Evolutionary conservation across 129 eudicot genomes (phyloP), one percentile per base, ranked within the genome.

Genomic region (Chrysanthemum seticuspe): DNA sequence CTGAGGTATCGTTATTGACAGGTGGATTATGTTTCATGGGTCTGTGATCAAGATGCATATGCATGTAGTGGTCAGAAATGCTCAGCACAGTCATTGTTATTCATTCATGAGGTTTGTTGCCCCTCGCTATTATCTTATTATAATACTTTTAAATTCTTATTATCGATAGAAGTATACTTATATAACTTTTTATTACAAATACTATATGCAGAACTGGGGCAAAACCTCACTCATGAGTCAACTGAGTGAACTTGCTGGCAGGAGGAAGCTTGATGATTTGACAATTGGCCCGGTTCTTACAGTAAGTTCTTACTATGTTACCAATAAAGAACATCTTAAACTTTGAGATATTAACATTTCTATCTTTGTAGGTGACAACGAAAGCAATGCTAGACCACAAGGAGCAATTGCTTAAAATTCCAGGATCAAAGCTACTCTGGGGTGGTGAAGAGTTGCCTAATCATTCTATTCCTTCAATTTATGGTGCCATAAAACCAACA

Each of bases 21-120:
- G 98, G 96, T 84, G 67, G 98, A 92, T 68, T 92, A 92, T 69
- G 89, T 89, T 51, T 89, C 98, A 74, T 92, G 98, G 98, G 98
- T 92, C 14, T 92, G 98, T 78, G 96, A 92, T 82, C 98, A 92
- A 89, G 98, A 92, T 82, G 98, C 98, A 21, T 87, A 92, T 74
- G 96, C 95, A 21, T 92, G 97, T 77, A 92, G 97, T 67, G 97
- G 97, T 19, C 96, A 92, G 67, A 89, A 92, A 76, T 92, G 97
- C 79, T 92, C 97, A 25, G 97, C 96, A 64, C 96, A 92, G 61
- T 92, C 97, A 13, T 72, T 92, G 52, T 80, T 92, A 27, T 92
- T 92, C 77, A 71, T 92, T 80, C 98, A 92, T 50, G 96, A 89
- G 91, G 98, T 89, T 40, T 67, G 76, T 73, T 63, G 5, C 77